Conservation (phyloP, 768 basidiomycete genomes). For the Boletus subcaerulescens region DNA sequence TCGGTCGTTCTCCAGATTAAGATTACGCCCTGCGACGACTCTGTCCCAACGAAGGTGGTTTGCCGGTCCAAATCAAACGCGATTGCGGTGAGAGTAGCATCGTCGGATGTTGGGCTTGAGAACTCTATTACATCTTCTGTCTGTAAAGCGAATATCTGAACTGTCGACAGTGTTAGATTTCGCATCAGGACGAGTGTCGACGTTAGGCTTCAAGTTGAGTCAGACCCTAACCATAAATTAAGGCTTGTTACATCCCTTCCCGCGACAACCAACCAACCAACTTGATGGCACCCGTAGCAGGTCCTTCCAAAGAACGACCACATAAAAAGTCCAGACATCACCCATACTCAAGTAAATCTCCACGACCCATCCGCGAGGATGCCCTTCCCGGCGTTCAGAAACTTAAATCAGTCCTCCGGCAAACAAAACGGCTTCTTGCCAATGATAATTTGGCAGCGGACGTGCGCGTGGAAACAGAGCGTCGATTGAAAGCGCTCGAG, state of each 20-base stretch:
- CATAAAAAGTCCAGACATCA: conserved; percentile 11
- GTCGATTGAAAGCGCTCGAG: conserved; percentile 72
- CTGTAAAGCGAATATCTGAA: conserved; percentile 15
- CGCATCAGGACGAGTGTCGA: conserved; percentile 40
- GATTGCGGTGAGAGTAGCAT: conserved; percentile 40
- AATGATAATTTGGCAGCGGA: conserved; percentile 88
- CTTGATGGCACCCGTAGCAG: background rate
- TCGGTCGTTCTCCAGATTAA: conserved; percentile 50
- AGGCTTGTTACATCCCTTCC: background rate
- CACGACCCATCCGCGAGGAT: conserved; percentile 11
- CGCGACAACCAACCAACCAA: background rate
- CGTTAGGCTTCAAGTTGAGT: background rate
- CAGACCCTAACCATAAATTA: conserved; percentile 18
- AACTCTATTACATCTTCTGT: conserved; percentile 12
- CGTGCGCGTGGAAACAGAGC: conserved; percentile 76
- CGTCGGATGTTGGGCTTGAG: conserved; percentile 15
- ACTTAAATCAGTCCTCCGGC: conserved; percentile 79
- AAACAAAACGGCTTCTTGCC: conserved; percentile 77
- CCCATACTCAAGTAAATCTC: conserved; percentile 13
- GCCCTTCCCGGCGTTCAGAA: conserved; percentile 71
- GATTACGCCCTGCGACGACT: conserved; percentile 55
- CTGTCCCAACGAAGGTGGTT: conserved; percentile 55
- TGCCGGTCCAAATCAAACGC: conserved; percentile 66
- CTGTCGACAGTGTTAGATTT: conserved; percentile 49
- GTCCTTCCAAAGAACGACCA: conserved; percentile 14